Base-by-base conservation (phyloP, 257 asterid genomes). In the Solanum appendiculatum region DNA sequence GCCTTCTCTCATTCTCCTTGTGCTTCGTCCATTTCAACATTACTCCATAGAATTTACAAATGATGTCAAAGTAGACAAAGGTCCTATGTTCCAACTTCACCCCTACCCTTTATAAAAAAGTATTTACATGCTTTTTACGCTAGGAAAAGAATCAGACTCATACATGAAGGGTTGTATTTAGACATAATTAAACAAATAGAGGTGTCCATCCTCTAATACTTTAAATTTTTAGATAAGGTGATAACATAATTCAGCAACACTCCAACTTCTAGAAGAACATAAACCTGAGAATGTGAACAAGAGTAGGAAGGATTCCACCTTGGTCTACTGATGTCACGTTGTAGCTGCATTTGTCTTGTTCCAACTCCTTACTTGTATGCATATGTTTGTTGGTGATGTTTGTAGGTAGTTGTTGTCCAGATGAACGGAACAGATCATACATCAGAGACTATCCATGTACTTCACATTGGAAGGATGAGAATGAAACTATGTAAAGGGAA, bases 391-490 rank as follows among this genome's bases (percentile, higher is more conserved):
- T 80, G 44, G 48, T 87, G 86, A 84, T 82, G 40, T 14, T 77
- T 90, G 83, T 93, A 96, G 99, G 98, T 94, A 68, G 97, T 94
- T 13, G 88, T 96, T 31, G 90, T 93, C 90, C 98, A 96, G 90
- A 91, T 92, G 96, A 93, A 95, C 56, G 98, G 98, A 27, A 88
- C 77, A 60, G 98, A 95, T 91, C 90, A 94, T 44, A 82, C 91
- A 44, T 91, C 94, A 27, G 92, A 91, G 44, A 91, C 98, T 40
- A 93, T 96, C 92, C 98, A 96, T 40, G 95, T 92, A 70, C 92
- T 96, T 69, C 98, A 95, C 82, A 89, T 96, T 14, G 99, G 98
- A 39, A 95, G 95, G 90, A 95, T 96, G 99, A 93, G 98, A 89
- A 89, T 96, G 89, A 96, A 96, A 86, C 99, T 96, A 70, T 86